Percentiles rank a stretch among this genome's conserved stretches.
Conservation (phyloP, 108 stramenopile species). For the Skeletonema grethae region DNA sequence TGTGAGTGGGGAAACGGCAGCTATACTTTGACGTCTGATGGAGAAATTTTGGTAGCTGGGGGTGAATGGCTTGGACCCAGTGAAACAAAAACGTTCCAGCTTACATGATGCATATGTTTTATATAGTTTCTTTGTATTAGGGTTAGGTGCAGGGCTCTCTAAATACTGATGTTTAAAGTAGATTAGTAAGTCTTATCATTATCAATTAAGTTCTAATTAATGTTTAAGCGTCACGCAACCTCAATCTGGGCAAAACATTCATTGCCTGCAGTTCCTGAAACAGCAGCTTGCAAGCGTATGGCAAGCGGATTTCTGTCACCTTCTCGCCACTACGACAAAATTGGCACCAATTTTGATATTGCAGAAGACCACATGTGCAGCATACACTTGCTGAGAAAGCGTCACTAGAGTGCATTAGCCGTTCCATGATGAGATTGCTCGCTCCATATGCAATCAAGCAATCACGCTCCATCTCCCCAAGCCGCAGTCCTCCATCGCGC, state of each 20-base stretch:
- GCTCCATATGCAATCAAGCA: slow-evolving; percentile 99
- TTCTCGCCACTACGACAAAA: slow-evolving; percentile 93
- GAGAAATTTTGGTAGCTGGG: slow-evolving; percentile 9
- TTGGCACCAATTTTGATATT: slow-evolving; percentile 97
- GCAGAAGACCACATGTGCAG: slow-evolving; percentile 91
- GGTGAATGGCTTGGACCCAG: slow-evolving; percentile 14
- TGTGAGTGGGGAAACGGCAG: background rate
- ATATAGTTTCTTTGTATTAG: no score
- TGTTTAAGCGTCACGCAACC: slow-evolving; percentile 74
- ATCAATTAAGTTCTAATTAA: background rate
- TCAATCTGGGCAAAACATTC: slow-evolving; percentile 89
- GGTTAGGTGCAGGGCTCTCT: no score
- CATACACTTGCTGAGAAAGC: slow-evolving; percentile 98
- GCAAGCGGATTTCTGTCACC: slow-evolving; percentile 91
- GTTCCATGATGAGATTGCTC: slow-evolving; percentile 98
- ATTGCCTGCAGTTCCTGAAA: slow-evolving; percentile 98
- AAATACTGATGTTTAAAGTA: background rate
- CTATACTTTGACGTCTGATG: slow-evolving; percentile 4
- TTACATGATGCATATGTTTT: background rate
- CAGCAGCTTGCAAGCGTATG: slow-evolving; percentile 98
- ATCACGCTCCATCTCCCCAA: slow-evolving; percentile 98
- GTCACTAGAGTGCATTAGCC: slow-evolving; percentile 98
- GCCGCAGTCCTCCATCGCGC: slow-evolving; percentile 97
- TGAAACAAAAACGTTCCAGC: slow-evolving; percentile 13
- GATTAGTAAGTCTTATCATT: background rate